These are phyloP conservation scores for Fraxinus cuspidata DNA, from an alignment of 257 asterid genomes.

Conservation along the genomic window DNA sequence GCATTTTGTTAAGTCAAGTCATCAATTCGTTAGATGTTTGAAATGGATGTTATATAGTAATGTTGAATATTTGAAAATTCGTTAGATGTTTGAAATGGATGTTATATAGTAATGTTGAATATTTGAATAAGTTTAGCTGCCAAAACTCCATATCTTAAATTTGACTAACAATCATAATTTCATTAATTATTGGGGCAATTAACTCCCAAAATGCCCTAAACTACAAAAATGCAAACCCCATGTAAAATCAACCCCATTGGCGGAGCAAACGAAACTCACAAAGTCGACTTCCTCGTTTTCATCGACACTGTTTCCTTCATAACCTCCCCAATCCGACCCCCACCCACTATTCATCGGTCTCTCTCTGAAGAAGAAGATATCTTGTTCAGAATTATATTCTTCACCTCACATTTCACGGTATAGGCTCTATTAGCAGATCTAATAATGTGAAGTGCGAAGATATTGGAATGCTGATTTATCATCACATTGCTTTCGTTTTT, in stretches of 20 bases:
- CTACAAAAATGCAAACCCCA: not conserved
- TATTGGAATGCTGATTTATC: constrained; percentile 8
- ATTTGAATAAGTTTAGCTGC: too few relatives aligned
- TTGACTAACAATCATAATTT: too few relatives aligned
- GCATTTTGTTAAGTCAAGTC: too few relatives aligned
- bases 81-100: too few relatives aligned
- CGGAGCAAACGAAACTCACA: constrained; percentile 33
- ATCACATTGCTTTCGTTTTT: constrained; percentile 15
- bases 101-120: too few relatives aligned
- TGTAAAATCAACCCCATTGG: constrained; percentile 20
- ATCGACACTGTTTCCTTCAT: constrained; percentile 37
- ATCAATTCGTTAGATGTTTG: too few relatives aligned
- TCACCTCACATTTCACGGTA: constrained; percentile 31
- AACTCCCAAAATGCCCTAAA: too few relatives aligned
- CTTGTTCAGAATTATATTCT: constrained; percentile 22
- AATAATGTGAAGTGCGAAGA: not conserved
- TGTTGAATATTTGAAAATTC: too few relatives aligned
- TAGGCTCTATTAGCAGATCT: constrained; percentile 23
- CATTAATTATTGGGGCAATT: too few relatives aligned
- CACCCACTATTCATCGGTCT: not conserved
- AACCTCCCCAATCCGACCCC: constrained; percentile 8
- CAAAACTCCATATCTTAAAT: too few relatives aligned
- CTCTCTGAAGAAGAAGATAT: constrained; percentile 6
- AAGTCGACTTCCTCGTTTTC: constrained; percentile 37
- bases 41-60: too few relatives aligned